Evolutionary conservation across 208 protist species (phyloP), one percentile per base, ranked within the genome.

Genomic region (Acanthamoeba pearcei): DNA sequence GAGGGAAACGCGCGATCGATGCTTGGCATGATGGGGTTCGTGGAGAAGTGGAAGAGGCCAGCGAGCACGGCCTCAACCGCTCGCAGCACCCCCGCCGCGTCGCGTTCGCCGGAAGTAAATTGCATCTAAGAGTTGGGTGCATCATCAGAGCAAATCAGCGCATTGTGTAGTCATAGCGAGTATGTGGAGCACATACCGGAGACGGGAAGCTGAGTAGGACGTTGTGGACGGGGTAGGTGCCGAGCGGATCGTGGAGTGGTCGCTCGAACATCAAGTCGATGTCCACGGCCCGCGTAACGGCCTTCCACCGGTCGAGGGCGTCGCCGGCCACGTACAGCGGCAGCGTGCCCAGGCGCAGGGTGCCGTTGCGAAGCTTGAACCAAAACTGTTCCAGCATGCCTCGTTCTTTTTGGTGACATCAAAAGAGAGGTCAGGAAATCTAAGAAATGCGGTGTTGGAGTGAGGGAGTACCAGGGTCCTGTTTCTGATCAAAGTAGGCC

Each of bases 341-440:
- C 68, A 76, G 68, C 27, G 68, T 38, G 13, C 68, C 68, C 27
- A 76, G 68, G 68, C 68, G 68, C 32, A 76, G 32, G 27, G 17
- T 76, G 68, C 68, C 68, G 32, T 76, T 76, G n/a, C 68, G 68
- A 35, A 76, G 68, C 68, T 76, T 76, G 19, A 76, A 76, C 68
- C 29, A 76, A 38, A 35, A 76, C 68, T 76, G 68, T 32, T 76
- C 68, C 68, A 76, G n/a, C 68, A 76, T 76, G 68, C 68, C 68
- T 76, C 27, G 68, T 29, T 38, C 68, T 76, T 24, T 15, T 19
- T 38, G n/a, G 15, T 24, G 64, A 38, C 27, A 70, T 12, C 5
- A 29, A 76, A 19, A 76, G 6, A 15, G 38, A 76, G 13, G n/a
- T 2, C 27, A 38, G 42, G 42, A 2, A 10, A 46, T 46, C 42